A percentile compares a stretch with the other conserved stretches of the same genome.
Conservation (phyloP, 2,329 filamentous ascomycete genomes). For the Arachnopeziza araneosa region DNA sequence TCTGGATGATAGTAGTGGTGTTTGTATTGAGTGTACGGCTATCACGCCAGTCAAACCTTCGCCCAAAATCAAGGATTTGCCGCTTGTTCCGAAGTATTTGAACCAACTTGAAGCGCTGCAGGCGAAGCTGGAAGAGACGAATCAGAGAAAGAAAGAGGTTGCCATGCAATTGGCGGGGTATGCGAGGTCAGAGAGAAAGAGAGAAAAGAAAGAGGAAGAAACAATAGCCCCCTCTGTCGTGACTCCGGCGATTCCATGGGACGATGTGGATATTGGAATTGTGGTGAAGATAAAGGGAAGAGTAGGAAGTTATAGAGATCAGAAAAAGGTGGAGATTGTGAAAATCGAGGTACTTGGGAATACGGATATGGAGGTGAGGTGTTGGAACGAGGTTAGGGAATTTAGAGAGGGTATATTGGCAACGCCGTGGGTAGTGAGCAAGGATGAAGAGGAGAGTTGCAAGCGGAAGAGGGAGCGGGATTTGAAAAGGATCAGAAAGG, state of each 20-base stretch:
- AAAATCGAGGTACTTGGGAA: constrained; percentile 43
- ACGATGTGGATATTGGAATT: constrained; percentile 43
- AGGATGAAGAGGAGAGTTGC: constrained; percentile 44
- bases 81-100: constrained; percentile 6
- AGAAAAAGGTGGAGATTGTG: constrained; percentile 47
- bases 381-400: constrained; percentile 50
- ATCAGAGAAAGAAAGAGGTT: background rate
- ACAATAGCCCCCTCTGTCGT: constrained; percentile 53
- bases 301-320: constrained; percentile 41
- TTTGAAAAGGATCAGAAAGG: constrained; percentile 7
- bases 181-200: background rate
- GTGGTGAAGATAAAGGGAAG: constrained; percentile 54
- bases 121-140: background rate
- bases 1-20: constrained; percentile 61
- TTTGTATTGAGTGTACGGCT: constrained; percentile 44
- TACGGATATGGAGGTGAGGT: constrained; percentile 51
- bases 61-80: background rate
- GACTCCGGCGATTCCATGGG: constrained; percentile 23
- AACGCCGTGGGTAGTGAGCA: constrained; percentile 49
- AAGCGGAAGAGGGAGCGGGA: constrained; percentile 15
- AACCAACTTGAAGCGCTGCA: constrained; percentile 6
- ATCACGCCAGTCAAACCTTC: constrained; percentile 7
- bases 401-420: constrained; percentile 47
- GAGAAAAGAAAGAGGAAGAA: constrained; percentile 38
- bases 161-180: background rate